Percentiles rank a stretch among this genome's conserved stretches.
Conservation (phyloP, 345 rosid genomes). For the Brassica juncea region DNA sequence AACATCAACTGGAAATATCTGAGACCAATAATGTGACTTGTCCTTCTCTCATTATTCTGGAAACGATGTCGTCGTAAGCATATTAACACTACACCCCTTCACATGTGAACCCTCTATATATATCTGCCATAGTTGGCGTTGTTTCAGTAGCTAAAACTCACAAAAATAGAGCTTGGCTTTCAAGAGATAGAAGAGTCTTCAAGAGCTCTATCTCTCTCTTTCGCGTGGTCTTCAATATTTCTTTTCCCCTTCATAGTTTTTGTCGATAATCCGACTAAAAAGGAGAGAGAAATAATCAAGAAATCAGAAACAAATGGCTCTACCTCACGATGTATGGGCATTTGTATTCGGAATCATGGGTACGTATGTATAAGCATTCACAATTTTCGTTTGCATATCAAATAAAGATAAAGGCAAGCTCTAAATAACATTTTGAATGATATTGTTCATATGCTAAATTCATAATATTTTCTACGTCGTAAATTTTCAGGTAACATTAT, state of each 20-base stretch:
- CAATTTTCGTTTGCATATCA: background rate
- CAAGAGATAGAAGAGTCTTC: slow-evolving; percentile 22
- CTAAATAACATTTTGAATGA: background rate
- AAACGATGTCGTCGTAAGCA: slow-evolving; percentile 38
- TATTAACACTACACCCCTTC: slow-evolving; percentile 32
- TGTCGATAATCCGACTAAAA: background rate
- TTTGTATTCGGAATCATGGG: slow-evolving; percentile 44
- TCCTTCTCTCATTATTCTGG: slow-evolving; percentile 23
- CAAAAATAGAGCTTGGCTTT: slow-evolving; percentile 31
- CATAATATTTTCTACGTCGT: background rate
- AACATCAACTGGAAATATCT: slow-evolving; percentile 32
- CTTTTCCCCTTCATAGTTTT: background rate
- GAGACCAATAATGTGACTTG: slow-evolving; percentile 35
- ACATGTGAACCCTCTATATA: slow-evolving; percentile 37
- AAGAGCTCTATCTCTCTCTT: slow-evolving; percentile 28
- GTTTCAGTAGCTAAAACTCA: slow-evolving; percentile 30
- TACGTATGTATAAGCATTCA: slow-evolving; percentile 15
- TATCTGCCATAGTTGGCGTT: slow-evolving; percentile 22
- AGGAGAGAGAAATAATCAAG: background rate
- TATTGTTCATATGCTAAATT: background rate
- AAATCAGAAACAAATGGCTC: slow-evolving; percentile 32
- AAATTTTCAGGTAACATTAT: slow-evolving; percentile 58
- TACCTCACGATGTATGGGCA: slow-evolving; percentile 39
- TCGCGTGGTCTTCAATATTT: slow-evolving; percentile 2
- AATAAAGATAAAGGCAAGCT: background rate